Base-by-base conservation (phyloP, 1,139 yeast genomes). In the Groenewaldozyma auringiensis region DNA sequence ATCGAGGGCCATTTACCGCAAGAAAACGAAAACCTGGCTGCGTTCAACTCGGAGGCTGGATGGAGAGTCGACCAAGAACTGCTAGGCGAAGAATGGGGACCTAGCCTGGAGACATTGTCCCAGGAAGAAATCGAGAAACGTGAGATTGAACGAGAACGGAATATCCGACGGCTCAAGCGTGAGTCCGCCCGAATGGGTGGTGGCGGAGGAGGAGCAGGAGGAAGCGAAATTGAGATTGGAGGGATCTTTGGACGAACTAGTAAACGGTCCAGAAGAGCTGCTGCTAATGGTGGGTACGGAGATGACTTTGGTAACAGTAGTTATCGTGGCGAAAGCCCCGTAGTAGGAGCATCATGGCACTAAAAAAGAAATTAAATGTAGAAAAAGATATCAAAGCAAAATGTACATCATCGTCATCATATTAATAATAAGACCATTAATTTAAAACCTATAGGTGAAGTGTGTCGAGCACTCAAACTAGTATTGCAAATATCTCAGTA, bases 111-210 rank as follows among this genome's bases (percentile, higher is more conserved):
- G 64, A 77, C 79, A 6, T 72, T 92, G 50, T 81, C 94, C 1
- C 92, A 87, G 42, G 89, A 92, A 75, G 98, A 92, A 66, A 87
- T 92, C 48, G 97, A 89, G 61, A 83, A 85, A 66, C 76, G 97
- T 52, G 97, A 92, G 61, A 87, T 89, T 54, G 98, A 94, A 65
- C 81, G 95, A 59, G 96, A 89, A 54, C 77, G 98, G 64, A 87
- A 85, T 60, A 75, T 87, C 51, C 78, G 98, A 64, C 79, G 98
- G 61, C 72, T 88, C 59, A 89, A 94, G 70, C 79, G 98, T 64
- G 98, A 94, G 62, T 81, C 87, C 21, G 78, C 84, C 11, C 46
- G 64, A 37, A 55, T 59, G 63, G 60, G 61, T 9, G 38, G 38
- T 11, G 21, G 22, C 4, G 25, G 25, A 35, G 57, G 56, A 21